A percentile compares a stretch with the other conserved stretches of the same genome.
These are phyloP conservation scores for Dictyostelium intermedium DNA, from an alignment of 78 protist genomes.

Conservation along the genomic window DNA sequence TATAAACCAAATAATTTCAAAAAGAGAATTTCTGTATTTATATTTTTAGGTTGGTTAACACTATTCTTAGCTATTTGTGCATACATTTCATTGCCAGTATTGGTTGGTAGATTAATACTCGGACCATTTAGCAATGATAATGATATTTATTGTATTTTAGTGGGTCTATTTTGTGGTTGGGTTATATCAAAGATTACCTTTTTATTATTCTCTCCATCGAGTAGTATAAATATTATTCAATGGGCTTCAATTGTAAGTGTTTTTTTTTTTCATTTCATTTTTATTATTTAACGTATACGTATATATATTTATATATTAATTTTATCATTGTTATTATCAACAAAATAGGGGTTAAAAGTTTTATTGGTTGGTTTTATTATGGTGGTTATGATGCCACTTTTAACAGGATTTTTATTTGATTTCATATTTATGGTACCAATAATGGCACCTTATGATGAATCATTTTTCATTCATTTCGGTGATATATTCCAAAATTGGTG, in stretches of 20 bases:
- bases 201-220: not conserved
- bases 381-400: slow-evolving; percentile 8
- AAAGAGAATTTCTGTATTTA: slow-evolving; percentile 6
- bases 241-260: slow-evolving; percentile 18
- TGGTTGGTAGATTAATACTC: slow-evolving; percentile 22
- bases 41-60: slow-evolving; percentile 43
- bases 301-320: not conserved
- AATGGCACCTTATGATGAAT: slow-evolving; percentile 28
- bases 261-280: not conserved
- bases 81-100: slow-evolving; percentile 16
- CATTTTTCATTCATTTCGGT: slow-evolving; percentile 17
- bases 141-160: slow-evolving; percentile 19
- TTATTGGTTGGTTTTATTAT: not conserved
- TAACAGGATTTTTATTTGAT: slow-evolving; percentile 46
- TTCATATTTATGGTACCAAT: slow-evolving; percentile 51
- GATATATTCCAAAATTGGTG: slow-evolving; percentile 42
- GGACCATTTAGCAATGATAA: not conserved
- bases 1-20: slow-evolving; percentile 8
- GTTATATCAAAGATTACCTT: not conserved
- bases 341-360: not conserved
- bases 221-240: not conserved
- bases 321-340: no score
- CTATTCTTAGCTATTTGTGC: not conserved
- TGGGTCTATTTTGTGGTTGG: slow-evolving; percentile 20
- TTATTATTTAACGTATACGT: no score